These are phyloP conservation scores for Purshia tridentata DNA, from an alignment of 306 rosid genomes.

Conservation along the genomic window DNA sequence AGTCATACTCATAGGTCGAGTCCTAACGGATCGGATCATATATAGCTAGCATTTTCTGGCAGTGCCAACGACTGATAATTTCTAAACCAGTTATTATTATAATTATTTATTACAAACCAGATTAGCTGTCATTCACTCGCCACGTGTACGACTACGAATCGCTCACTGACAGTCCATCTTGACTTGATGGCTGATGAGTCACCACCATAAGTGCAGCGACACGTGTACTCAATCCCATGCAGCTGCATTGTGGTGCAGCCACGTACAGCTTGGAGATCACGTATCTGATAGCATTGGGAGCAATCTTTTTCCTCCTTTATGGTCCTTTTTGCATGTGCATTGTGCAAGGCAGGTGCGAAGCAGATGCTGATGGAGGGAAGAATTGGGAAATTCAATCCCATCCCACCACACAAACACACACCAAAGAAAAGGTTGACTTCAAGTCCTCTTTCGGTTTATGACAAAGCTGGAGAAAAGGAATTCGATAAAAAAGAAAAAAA, in stretches of 20 bases:
- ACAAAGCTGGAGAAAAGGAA: not conserved
- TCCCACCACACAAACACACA: not conserved
- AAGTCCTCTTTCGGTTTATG: not conserved
- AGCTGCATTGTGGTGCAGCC: not conserved
- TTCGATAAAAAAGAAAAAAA: not conserved
- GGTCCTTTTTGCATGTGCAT: slow-evolving; percentile 11
- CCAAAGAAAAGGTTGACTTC: not conserved
- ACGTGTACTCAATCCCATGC: not conserved
- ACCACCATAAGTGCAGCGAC: not conserved
- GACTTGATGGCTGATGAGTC: not conserved
- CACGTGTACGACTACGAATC: not conserved
- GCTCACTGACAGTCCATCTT: not conserved
- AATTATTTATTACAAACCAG: not conserved
- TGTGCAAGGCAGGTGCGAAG: not conserved
- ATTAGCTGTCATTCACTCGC: not conserved
- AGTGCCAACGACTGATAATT: too few species aligned
- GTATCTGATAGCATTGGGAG: not conserved
- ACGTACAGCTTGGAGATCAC: slow-evolving; percentile 7
- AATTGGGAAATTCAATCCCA: slow-evolving; percentile 10
- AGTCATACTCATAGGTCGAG: not conserved
- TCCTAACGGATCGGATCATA: not conserved
- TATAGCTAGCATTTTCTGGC: not conserved
- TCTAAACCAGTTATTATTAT: too few species aligned
- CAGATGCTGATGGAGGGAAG: not conserved
- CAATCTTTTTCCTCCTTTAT: slow-evolving; percentile 3